Percentiles rank a stretch among this genome's conserved stretches.
Conservation (phyloP, 176 grass and related monocot genomes). For the Eragrostis curvula region DNA sequence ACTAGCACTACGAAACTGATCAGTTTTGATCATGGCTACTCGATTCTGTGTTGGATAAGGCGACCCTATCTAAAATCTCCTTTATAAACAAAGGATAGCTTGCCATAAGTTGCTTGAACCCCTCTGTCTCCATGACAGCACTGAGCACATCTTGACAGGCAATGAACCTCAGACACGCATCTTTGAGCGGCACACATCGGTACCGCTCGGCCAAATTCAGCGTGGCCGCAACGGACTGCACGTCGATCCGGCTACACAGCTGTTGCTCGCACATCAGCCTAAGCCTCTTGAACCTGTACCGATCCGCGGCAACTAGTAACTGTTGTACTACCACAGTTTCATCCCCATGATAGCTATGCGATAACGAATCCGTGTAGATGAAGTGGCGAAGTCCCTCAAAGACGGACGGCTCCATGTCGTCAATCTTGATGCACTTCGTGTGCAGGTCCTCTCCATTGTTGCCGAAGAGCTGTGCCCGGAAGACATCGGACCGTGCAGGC, state of each 20-base stretch:
- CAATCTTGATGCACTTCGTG: not conserved
- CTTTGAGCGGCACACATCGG: not conserved
- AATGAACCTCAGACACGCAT: constrained; percentile 19
- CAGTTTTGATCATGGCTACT: too few relatives aligned
- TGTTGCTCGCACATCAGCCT: constrained; percentile 8
- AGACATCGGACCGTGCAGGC: constrained; percentile 29
- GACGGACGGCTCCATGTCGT: not conserved
- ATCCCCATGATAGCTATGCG: not conserved
- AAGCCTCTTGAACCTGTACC: constrained; percentile 27
- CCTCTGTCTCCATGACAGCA: not conserved
- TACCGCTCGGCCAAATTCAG: constrained; percentile 35
- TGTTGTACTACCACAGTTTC: not conserved
- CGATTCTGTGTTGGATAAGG: too few relatives aligned
- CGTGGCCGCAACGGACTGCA: not conserved
- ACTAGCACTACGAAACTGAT: too few relatives aligned
- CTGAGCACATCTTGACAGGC: not conserved
- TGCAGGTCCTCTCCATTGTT: not conserved
- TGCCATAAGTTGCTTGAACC: not conserved
- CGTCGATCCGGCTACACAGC: not conserved
- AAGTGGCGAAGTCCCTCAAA: constrained; percentile 38
- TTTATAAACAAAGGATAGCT: constrained; percentile 8
- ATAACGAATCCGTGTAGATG: constrained; percentile 6
- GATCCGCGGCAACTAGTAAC: constrained; percentile 22
- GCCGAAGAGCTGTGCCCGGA: constrained; percentile 25
- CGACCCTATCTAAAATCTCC: not conserved